Evolutionary conservation across 257 asterid species (phyloP), one percentile per base, ranked within the genome.

Genomic region (Orobanche coerulescens): DNA sequence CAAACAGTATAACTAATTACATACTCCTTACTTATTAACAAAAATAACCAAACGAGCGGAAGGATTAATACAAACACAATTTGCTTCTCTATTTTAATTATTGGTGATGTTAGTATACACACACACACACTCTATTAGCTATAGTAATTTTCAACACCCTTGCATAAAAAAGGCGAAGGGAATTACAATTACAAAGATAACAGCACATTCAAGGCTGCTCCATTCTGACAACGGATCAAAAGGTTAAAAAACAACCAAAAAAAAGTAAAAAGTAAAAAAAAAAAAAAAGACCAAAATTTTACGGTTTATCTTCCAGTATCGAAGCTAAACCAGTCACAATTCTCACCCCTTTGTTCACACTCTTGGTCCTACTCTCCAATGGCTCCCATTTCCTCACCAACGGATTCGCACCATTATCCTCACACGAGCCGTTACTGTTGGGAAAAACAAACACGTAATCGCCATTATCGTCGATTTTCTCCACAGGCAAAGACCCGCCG

Each of bases 291-390:
- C 25, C 80, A 78, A 81, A 82, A 75, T 18, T 74, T 78, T 68
- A 72, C 16, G 79, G 58, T 44, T 73, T 56, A 59, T 78, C 82
- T 51, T 78, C 83, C 10, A 87, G 79, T 43, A 85, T 73, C 31
- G 88, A 87, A 59, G 97, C 77, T 59, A 87, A 83, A 68, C 97
- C 95, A 28, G 93, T 74, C 64, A 80, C 77, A 30, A 81, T 67
- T 78, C 75, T 87, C 48, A 62, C 71, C 25, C 85, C 84, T 59
- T 50, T 67, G 44, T 67, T 73, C 31, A 66, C 44, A 68, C 42
- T 73, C 77, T 62, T 81, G 3, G 76, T 84, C 76, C 70, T 77
- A 14, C 74, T 73, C 68, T 73, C 82, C 52, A 73, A 78, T 12
- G 73, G 79, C 76, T 75, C 78, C 83, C 83, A 75, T 58, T 61